phyloP scores from a whole-genome alignment of 2,329 filamentous ascomycete genomes.

The Colletotrichum caudatum region DNA sequence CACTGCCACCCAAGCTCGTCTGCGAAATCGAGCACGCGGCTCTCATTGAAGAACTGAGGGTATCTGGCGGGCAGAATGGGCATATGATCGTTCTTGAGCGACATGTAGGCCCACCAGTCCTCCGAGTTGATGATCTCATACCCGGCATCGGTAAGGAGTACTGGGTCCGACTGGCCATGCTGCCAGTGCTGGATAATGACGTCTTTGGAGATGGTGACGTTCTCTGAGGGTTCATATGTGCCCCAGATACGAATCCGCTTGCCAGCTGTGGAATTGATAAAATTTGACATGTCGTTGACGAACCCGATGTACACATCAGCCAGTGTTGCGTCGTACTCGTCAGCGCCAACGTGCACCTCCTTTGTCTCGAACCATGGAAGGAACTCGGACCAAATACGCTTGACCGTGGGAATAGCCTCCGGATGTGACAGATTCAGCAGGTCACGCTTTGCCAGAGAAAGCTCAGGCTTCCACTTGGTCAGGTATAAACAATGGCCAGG shows the following conservation, averaged over 20 bases:
- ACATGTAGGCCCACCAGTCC: constrained; percentile 67
- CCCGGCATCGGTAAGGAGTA: constrained; percentile 51
- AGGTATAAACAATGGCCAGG: constrained; percentile 65
- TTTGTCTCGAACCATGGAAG: constrained; percentile 67
- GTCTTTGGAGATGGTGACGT: constrained; percentile 53
- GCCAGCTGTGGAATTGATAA: constrained; percentile 51
- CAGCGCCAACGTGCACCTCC: constrained; percentile 65
- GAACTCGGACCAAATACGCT: constrained; percentile 64
- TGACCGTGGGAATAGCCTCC: constrained; percentile 61
- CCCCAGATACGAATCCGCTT: constrained; percentile 66
- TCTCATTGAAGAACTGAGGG: constrained; percentile 59
- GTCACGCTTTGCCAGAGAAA: constrained; percentile 60
- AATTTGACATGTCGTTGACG: constrained; percentile 62
- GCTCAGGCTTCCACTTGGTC: constrained; percentile 67
- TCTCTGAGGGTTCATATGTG: constrained; percentile 56
- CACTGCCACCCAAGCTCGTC: constrained; percentile 57
- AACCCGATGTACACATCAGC: constrained; percentile 63
- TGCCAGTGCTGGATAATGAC: constrained; percentile 60
- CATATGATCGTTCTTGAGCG: constrained; percentile 64
- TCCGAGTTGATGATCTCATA: constrained; percentile 60
- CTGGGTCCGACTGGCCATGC: constrained; percentile 55
- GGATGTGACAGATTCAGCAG: constrained; percentile 65
- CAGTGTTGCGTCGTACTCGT: constrained; percentile 60
- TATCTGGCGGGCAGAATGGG: constrained; percentile 60
- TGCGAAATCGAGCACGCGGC: constrained; percentile 59